A percentile compares a stretch with the other conserved stretches of the same genome.
Evolutionary conservation across 352 stramenopile genomes (phyloP).

Genomic region (Globisporangium nodosum): DNA sequence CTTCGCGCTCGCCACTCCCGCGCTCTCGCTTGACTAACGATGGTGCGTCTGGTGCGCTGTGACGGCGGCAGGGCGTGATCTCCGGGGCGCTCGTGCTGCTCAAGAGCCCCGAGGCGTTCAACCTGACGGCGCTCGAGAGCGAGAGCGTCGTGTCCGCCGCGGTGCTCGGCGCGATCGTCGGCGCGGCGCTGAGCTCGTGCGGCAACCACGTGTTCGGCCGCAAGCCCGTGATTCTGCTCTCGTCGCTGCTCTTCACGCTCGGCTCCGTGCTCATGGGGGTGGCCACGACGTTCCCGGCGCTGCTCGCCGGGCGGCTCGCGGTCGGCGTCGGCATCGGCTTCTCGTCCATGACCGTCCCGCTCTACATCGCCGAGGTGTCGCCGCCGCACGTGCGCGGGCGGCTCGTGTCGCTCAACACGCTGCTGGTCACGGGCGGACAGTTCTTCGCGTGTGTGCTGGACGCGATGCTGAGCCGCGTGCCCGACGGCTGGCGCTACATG

Average conservation of each 20-base stretch:
- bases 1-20: background rate
- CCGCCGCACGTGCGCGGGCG: constrained; percentile 54
- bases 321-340: constrained; percentile 64
- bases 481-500: constrained; percentile 76
- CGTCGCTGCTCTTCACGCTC: constrained; percentile 55
- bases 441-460: constrained; percentile 74
- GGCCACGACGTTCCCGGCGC: constrained; percentile 35
- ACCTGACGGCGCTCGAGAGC: constrained; percentile 50
- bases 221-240: constrained; percentile 55
- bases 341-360: constrained; percentile 70
- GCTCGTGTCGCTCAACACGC: constrained; percentile 76
- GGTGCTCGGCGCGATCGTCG: constrained; percentile 65
- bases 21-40: background rate
- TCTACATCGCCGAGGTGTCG: constrained; percentile 77
- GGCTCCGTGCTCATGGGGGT: constrained; percentile 56
- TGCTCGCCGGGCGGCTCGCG: constrained; percentile 52
- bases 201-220: constrained; percentile 59
- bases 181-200: constrained; percentile 46
- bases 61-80: constrained; percentile 51
- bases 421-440: constrained; percentile 66
- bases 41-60: background rate
- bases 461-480: constrained; percentile 40
- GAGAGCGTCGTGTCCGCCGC: constrained; percentile 67
- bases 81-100: constrained; percentile 70
- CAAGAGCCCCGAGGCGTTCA: constrained; percentile 53